phyloP scores from a whole-genome alignment of 495 filamentous ascomycete species.

The Penicillium lividum region DNA sequence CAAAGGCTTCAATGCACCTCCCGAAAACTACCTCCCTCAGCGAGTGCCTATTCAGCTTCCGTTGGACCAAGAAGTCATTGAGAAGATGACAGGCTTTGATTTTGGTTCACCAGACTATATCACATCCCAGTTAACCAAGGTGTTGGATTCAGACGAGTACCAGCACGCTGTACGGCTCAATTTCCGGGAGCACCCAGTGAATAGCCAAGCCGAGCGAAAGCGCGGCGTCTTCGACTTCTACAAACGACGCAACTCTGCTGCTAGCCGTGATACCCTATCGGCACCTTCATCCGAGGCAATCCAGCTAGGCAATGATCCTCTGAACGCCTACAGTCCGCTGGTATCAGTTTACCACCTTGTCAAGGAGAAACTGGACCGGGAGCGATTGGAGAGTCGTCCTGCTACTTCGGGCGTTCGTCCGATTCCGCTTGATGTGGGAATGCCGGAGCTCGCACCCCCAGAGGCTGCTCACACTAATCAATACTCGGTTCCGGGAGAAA shows the following conservation, averaged over 20 bases:
- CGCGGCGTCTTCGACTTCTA: conserved; percentile 96
- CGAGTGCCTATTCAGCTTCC: conserved; percentile 85
- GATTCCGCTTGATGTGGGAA: conserved; percentile 60
- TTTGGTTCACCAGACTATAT: conserved; percentile 89
- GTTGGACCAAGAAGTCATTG: conserved; percentile 77
- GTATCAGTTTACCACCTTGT: conserved; percentile 96
- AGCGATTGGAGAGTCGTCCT: conserved; percentile 65
- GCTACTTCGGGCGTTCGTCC: conserved; percentile 58
- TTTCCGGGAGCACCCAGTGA: conserved; percentile 63
- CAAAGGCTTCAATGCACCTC: conserved; percentile 82
- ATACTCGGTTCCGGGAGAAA: conserved; percentile 83
- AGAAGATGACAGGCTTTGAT: conserved; percentile 97
- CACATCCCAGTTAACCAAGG: conserved; percentile 72
- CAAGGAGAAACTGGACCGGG: conserved; percentile 87
- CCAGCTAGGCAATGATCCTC: conserved; percentile 78
- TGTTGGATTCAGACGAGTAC: conserved; percentile 89
- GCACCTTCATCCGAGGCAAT: conserved; percentile 82
- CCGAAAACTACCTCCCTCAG: conserved; percentile 84
- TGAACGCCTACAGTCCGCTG: conserved; percentile 91
- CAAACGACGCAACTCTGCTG: conserved; percentile 82
- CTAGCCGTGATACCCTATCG: conserved; percentile 87
- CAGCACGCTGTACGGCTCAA: conserved; percentile 71
- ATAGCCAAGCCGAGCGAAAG: conserved; percentile 78
- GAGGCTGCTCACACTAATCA: conserved; percentile 92
- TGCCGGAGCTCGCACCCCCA: conserved; percentile 77